These are phyloP conservation scores for Trypanosoma cruzi DNA, from an alignment of 208 protist species.

Conservation along the genomic window DNA sequence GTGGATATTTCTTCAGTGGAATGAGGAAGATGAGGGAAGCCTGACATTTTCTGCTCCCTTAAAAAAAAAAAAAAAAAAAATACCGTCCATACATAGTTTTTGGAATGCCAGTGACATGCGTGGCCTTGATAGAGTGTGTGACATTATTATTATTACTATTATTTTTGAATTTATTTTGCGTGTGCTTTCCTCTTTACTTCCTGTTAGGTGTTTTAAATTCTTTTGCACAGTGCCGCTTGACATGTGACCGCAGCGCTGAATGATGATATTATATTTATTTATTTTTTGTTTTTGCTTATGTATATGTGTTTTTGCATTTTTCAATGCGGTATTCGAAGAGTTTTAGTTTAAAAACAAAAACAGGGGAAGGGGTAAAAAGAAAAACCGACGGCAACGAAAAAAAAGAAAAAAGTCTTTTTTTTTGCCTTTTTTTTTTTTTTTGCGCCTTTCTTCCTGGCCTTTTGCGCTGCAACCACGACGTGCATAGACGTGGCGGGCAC, in stretches of 20 bases:
- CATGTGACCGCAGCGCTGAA: too few relatives aligned
- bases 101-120: not conserved
- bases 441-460: not conserved
- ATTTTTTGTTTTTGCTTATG: not conserved
- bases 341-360: too few relatives aligned
- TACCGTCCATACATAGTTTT: not conserved
- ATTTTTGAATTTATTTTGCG: not conserved
- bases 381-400: too few relatives aligned
- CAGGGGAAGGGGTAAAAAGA: too few relatives aligned
- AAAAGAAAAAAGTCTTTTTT: too few relatives aligned
- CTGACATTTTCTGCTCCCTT: not conserved
- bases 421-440: not conserved
- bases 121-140: not conserved
- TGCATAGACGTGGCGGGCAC: not conserved
- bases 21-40: not conserved
- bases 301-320: not conserved
- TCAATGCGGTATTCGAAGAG: too few relatives aligned
- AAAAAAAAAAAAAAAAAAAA: too few relatives aligned
- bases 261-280: not conserved
- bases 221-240: too few relatives aligned
- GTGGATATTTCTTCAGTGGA: too few relatives aligned
- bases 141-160: not conserved
- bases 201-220: too few relatives aligned
- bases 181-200: not conserved
- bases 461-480: not conserved